Evolutionary conservation across 805 yeast species (phyloP), one percentile per base, ranked within the genome.

Genomic region (Saitoella complicata): DNA sequence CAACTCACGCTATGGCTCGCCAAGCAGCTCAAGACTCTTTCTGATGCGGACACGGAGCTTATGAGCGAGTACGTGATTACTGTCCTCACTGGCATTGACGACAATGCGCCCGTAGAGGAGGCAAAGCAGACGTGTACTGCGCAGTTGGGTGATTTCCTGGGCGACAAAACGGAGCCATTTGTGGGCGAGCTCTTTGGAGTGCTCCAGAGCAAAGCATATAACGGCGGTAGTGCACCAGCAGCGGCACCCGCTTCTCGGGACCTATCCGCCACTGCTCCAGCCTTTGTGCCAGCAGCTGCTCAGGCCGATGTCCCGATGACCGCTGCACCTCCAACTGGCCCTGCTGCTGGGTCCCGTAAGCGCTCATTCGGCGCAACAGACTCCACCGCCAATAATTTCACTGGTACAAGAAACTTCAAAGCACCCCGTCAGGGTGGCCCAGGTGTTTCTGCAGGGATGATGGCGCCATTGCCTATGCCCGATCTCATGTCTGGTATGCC

Each of bases 61-160:
- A 52, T 70, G 45, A 58, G 68, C 1, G 73, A 70, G 40, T 71
- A 68, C 50, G 66, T 69, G 12, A 36, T 67, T 31, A 70, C 72
- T 1, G 53, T 71, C 33, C 53, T 71, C 31, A 51, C 62, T 37
- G 21, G 21, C 21, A 21, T 21, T 21, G 21, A 21, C 21, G 61
- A 67, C 49, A 63, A 62, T 13, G 55, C 61, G 32, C 53, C 66
- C 7, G 59, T 52, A 4, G 60, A 50, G 1, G 67, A 65, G 50
- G 54, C 66, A 40, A 45, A 54, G 11, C 53, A 53, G 36, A 47
- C 61, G 43, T 56, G 69, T 43, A 41, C 54, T 13, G 48, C 54
- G 1, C 66, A 69, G 43, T 58, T 70, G 41, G 55, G 51, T 10
- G 74, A 69, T 49, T 68, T 70, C 39, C 50, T 68, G 42, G 60